Conservation (phyloP, 1,284 basidiomycete species). For the Naganishia sp. region DNA sequence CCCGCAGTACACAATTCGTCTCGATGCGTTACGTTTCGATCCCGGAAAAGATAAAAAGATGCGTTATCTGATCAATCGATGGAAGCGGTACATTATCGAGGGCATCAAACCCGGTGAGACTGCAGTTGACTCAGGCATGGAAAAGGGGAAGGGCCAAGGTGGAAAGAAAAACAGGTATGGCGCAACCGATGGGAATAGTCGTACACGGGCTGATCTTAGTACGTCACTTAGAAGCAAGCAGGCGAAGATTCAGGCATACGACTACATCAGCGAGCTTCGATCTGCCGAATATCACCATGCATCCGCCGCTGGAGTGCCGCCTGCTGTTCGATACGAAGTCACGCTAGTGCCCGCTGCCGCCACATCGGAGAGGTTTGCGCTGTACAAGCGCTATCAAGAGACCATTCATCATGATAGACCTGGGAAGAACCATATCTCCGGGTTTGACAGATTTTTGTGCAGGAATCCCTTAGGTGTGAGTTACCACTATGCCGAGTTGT, state of each 20-base stretch:
- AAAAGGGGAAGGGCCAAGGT: conserved; percentile 33
- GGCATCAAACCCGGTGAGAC: conserved; percentile 25
- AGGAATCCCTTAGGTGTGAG: conserved; percentile 71
- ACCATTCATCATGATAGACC: conserved; percentile 70
- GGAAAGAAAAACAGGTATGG: conserved; percentile 42
- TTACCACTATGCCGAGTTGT: conserved; percentile 19
- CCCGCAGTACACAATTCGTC: conserved; percentile 87
- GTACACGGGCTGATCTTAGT: neutral
- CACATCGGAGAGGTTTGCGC: conserved; percentile 73
- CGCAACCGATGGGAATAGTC: neutral
- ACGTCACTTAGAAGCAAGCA: neutral
- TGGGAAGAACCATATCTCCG: conserved; percentile 56
- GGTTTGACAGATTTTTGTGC: conserved; percentile 76
- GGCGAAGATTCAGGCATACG: conserved; percentile 35
- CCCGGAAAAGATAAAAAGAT: conserved; percentile 68
- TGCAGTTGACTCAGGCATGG: conserved; percentile 17
- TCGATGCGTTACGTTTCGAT: conserved; percentile 72
- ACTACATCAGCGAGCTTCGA: conserved; percentile 43
- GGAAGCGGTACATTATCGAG: conserved; percentile 69
- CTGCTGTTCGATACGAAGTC: conserved; percentile 58
- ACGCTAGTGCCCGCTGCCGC: conserved; percentile 72
- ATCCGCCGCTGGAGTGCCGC: conserved; percentile 38
- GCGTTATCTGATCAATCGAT: conserved; percentile 68
- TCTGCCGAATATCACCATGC: conserved; percentile 38
- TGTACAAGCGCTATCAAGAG: conserved; percentile 75